phyloP scores from a whole-genome alignment of 2,329 filamentous ascomycete genomes.

The Cordyceps fumosorosea region DNA sequence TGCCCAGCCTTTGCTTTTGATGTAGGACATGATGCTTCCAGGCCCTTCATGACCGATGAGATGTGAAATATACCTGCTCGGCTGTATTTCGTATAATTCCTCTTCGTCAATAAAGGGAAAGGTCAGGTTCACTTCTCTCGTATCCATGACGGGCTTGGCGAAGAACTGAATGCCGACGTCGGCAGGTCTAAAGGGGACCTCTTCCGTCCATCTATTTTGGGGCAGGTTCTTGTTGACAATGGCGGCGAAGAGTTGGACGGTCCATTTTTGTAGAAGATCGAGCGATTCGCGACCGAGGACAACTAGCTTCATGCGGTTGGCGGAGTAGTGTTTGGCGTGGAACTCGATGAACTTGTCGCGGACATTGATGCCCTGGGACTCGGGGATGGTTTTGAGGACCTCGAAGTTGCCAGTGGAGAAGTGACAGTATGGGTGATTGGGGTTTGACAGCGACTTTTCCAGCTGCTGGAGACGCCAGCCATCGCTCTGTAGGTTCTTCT shows the following conservation, averaged over 20 bases:
- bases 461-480: conserved; percentile 82
- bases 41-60: conserved; percentile 89
- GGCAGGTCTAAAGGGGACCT: conserved; percentile 41
- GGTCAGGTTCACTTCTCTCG: conserved; percentile 67
- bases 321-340: conserved; percentile 82
- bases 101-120: conserved; percentile 88
- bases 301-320: conserved; percentile 89
- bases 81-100: conserved; percentile 68
- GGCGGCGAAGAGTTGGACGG: conserved; percentile 71
- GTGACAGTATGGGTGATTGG: conserved; percentile 80
- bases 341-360: conserved; percentile 90
- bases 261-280: conserved; percentile 78
- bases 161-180: conserved; percentile 65
- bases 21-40: conserved; percentile 82
- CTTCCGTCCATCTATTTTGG: conserved; percentile 48
- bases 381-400: conserved; percentile 75
- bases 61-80: conserved; percentile 80
- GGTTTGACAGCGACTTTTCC: conserved; percentile 81
- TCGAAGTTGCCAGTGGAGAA: conserved; percentile 88
- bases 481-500: conserved; percentile 93
- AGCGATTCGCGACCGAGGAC: conserved; percentile 76
- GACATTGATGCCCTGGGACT: conserved; percentile 74
- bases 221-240: conserved; percentile 76
- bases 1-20: conserved; percentile 87
- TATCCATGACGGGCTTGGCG: conserved; percentile 88